Base-by-base conservation (phyloP, 73 alveolate genomes). In the Effrenium voratum region DNA sequence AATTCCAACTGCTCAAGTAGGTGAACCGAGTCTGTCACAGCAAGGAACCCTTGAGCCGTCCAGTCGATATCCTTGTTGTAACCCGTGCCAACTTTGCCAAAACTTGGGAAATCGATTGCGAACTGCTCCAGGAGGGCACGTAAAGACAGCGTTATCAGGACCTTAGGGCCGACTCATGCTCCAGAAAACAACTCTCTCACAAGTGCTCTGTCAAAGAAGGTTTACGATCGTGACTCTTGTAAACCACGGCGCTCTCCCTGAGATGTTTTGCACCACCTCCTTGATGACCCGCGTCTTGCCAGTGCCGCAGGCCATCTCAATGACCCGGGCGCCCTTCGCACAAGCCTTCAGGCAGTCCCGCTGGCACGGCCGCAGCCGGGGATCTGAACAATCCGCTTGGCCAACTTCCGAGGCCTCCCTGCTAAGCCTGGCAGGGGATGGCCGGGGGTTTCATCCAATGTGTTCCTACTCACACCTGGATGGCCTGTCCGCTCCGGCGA, bases 81-180 rank as follows among this genome's bases (percentile, higher is more conserved):
- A 4, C 77, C 76, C 26, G 57, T 90, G 52, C 97, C 97, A 59
- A 90, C 88, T 76, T 90, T 90, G 88, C 97, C 66, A 59, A 90
- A 90, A 24, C 77, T 87, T 1, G 97, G 97, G 44, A 90, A 41
- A 40, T 70, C 97, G 32, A 46, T 38, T 13, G 97, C 87, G 24
- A 90, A 90, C 55, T 90, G 97, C 36, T 90, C 97, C 87, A 90
- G 87, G 76, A 90, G 66, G 40, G 83, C 97, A 2, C 97, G 97
- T 5, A 76, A 43, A 0, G 97, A 87, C 45, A 90, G 88, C 32
- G 97, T 70, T 73, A 90, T 52, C 97, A 90, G 36, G 59, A 90
- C 97, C 97, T 90, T 22, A 19, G 30, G 40, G 44, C 0, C 82
- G 44, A 36, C 82, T 36, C 26, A 15, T 68, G 40, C 34, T 13